Conservation (phyloP, 1,139 yeast species). For the Saccharomycopsis hybrid region DNA sequence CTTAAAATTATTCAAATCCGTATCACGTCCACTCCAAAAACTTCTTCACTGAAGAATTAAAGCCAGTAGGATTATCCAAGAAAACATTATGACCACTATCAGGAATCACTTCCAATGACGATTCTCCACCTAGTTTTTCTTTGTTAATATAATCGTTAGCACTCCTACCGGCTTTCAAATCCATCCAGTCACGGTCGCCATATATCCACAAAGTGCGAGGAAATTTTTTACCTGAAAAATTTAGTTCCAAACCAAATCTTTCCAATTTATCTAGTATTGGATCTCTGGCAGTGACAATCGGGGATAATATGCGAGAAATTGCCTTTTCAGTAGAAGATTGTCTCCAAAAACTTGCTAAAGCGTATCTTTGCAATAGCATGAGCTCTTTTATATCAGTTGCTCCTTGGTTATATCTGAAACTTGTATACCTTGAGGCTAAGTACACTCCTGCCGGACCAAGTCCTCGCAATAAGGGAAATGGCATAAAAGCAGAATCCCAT, state of each 20-base stretch:
- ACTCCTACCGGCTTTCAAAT: constrained; percentile 60
- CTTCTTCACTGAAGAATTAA: constrained; percentile 43
- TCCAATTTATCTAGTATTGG: constrained; percentile 17
- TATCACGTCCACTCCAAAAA: constrained; percentile 32
- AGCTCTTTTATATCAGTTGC: constrained; percentile 8
- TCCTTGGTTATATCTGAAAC: constrained; percentile 9
- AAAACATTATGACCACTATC: constrained; percentile 76
- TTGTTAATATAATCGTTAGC: constrained; percentile 34
- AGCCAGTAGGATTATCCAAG: constrained; percentile 62
- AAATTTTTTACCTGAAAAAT: neutral
- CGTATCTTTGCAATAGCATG: constrained; percentile 11
- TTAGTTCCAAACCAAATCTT: neutral
- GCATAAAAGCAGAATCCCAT: constrained; percentile 18
- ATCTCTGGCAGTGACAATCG: constrained; percentile 18
- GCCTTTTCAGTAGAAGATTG: constrained; percentile 19
- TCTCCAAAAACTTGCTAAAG: constrained; percentile 15
- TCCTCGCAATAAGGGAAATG: constrained; percentile 15
- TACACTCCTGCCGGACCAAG: constrained; percentile 20
- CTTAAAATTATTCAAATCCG: too few relatives aligned
- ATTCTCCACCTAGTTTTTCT: constrained; percentile 27
- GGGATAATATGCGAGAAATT: constrained; percentile 16
- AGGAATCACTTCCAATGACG: constrained; percentile 39
- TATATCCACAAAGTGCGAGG: constrained; percentile 45
- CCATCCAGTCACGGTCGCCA: constrained; percentile 88
- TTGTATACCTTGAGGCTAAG: constrained; percentile 13